Conservation (phyloP, 306 rosid genomes). For the Sophora flavescens region DNA sequence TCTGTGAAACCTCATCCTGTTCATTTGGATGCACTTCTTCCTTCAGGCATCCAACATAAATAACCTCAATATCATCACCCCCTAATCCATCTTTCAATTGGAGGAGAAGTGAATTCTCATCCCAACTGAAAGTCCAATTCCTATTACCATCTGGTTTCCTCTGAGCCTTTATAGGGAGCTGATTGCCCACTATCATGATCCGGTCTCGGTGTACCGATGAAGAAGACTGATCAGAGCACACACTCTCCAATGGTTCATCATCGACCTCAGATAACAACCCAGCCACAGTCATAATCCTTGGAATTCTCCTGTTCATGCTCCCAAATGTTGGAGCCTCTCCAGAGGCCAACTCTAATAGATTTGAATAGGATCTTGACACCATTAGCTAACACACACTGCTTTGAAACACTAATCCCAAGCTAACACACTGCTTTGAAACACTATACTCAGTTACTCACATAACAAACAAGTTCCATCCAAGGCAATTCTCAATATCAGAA, state of each 20-base stretch:
- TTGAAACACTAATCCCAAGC: slow-evolving; percentile 9
- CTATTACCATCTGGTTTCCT: slow-evolving; percentile 50
- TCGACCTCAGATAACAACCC: slow-evolving; percentile 74
- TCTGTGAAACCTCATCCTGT: slow-evolving; percentile 86
- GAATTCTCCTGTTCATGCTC: slow-evolving; percentile 60
- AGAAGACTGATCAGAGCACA: slow-evolving; percentile 60
- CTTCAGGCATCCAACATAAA: slow-evolving; percentile 81
- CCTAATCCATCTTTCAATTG: slow-evolving; percentile 88
- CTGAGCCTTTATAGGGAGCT: slow-evolving; percentile 80
- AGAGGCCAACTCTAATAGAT: slow-evolving; percentile 62
- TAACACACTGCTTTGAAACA: slow-evolving; percentile 18
- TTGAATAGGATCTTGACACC: slow-evolving; percentile 57
- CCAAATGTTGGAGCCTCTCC: slow-evolving; percentile 73
- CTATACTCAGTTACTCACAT: slow-evolving; percentile 24
- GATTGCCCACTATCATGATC: slow-evolving; percentile 80
- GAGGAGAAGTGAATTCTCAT: slow-evolving; percentile 74
- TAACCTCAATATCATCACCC: slow-evolving; percentile 74
- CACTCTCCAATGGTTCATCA: slow-evolving; percentile 67
- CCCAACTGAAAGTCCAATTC: slow-evolving; percentile 80
- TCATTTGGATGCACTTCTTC: slow-evolving; percentile 75
- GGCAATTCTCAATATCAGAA: slow-evolving; percentile 20
- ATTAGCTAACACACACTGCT: slow-evolving; percentile 25
- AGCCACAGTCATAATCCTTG: slow-evolving; percentile 80
- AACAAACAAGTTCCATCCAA: slow-evolving; percentile 39
- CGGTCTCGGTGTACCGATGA: slow-evolving; percentile 65